Evolutionary conservation across 352 stramenopile genomes (phyloP).

Genomic region (Phytophthora kernoviae): DNA sequence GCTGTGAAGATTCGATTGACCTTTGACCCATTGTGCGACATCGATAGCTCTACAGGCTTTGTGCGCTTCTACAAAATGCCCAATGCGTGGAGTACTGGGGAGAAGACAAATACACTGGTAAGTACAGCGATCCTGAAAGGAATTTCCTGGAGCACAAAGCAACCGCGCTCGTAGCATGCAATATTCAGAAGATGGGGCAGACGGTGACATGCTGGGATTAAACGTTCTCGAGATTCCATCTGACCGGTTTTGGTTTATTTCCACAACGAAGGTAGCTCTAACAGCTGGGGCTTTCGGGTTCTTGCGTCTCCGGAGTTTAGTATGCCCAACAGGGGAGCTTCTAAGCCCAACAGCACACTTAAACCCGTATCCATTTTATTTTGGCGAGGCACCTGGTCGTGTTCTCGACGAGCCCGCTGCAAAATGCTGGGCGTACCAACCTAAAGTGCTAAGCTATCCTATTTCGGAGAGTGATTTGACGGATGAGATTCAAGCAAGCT

Average conservation of each 20-base stretch:
- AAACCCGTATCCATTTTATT: conserved; percentile 73
- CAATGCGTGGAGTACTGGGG: conserved; percentile 73
- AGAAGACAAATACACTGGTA: conserved; percentile 74
- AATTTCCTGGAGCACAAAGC: conserved; percentile 74
- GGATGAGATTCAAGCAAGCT: conserved; percentile 54
- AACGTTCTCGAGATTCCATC: conserved; percentile 62
- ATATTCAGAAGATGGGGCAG: conserved; percentile 13
- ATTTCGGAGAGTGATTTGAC: conserved; percentile 60
- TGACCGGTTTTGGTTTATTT: conserved; percentile 82
- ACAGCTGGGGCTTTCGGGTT: conserved; percentile 74
- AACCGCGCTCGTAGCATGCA: conserved; percentile 43
- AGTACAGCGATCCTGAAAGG: conserved; percentile 72
- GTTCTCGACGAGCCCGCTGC: conserved; percentile 54
- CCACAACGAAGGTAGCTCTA: conserved; percentile 54
- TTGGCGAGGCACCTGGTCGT: conserved; percentile 63
- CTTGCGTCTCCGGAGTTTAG: conserved; percentile 57
- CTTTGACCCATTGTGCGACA: conserved; percentile 75
- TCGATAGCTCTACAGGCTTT: conserved; percentile 62
- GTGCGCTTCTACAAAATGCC: conserved; percentile 78
- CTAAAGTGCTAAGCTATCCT: conserved; percentile 50
- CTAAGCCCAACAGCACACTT: conserved; percentile 27
- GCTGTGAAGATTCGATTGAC: conserved; percentile 73
- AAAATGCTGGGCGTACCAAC: conserved; percentile 66
- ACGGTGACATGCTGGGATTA: conserved; percentile 8
- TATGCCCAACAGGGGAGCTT: conserved; percentile 2